Evolutionary conservation across 345 rosid species (phyloP), one percentile per base, ranked within the genome.

Genomic region (Trapa incisa): DNA sequence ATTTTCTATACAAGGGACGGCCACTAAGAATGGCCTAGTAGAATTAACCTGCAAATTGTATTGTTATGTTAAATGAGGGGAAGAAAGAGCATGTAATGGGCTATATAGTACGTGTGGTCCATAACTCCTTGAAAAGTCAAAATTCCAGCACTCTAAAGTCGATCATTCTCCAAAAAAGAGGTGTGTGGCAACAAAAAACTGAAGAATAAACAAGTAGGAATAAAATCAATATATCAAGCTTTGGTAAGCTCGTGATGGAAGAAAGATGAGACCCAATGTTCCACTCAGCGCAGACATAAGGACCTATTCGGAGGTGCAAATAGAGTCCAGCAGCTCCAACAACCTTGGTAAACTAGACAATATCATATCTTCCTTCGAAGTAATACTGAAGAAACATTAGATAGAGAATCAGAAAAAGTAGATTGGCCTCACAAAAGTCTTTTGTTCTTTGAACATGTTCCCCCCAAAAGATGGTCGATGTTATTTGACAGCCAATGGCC

Each of bases 281-380:
- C 98, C 98, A 93, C 82, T 93, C 98, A 14, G 98, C 98, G 56
- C 96, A 93, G 64, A 88, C 97, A 54, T 93, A 93, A 74, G 98
- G 98, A 75, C 96, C 98, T 50, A 93, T 87, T 10, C 98, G 97
- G 67, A 93, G 87, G 78, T 83, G 92, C 72, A 93, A 83, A 79
- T 80, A 93, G 48, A 93, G 86, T 75, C 94, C 92, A 76, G 81
- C 81, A 36, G 86, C 84, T 77, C 94, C 96, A 75, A 86, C 84
- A 65, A 88, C 74, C 89, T 90, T 86, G 81, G 81, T 91, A 83
- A 93, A 93, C 72, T 86, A 87, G 66, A 93, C 91, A 64, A 93
- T 73, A 73, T 93, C 97, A 64, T 76, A 84, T 64, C 78, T 79
- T 68, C 92, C 97, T 81, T 88, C 91, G 74, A 93, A 93, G 73